phyloP scores from a whole-genome alignment of 192 early-diverging fungal genomes.

The Rhizoclosmatium globosum region DNA sequence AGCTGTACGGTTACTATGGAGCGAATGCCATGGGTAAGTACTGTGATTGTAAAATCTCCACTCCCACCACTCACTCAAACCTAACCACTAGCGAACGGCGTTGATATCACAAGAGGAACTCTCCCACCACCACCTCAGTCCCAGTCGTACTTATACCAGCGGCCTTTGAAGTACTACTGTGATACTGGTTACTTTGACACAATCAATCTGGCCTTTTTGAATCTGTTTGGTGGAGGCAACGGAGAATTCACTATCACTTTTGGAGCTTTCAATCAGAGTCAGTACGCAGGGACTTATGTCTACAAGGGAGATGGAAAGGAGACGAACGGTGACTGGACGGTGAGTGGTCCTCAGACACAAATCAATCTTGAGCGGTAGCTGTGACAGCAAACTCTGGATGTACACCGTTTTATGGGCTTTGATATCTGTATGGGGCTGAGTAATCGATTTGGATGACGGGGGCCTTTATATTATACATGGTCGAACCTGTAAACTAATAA shows the following conservation, averaged over 20 bases:
- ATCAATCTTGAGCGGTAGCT: not conserved
- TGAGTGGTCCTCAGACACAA: not conserved
- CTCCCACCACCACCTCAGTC: not conserved
- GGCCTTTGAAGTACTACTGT: conserved; percentile 22
- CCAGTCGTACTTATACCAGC: not conserved
- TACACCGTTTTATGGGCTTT: too few relatives aligned
- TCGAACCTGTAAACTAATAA: too few relatives aligned
- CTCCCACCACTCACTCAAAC: not conserved
- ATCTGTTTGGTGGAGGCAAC: conserved; percentile 14
- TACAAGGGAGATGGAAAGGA: conserved; percentile 15
- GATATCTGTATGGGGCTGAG: too few relatives aligned
- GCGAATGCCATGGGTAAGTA: conserved; percentile 15
- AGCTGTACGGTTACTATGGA: conserved; percentile 26
- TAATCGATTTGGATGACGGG: too few relatives aligned
- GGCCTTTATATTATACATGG: too few relatives aligned
- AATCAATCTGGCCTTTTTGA: conserved; percentile 33
- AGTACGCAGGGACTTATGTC: conserved; percentile 7
- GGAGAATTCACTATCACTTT: conserved; percentile 7
- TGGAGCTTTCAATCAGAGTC: not conserved
- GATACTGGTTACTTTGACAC: conserved; percentile 24
- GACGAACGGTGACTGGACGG: not conserved
- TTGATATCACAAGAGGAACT: conserved; percentile 9
- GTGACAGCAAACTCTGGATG: too few relatives aligned
- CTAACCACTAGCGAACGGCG: conserved; percentile 10
- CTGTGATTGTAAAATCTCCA: not conserved